Evolutionary conservation across 164 flowering plant genomes (phyloP).

Genomic region (Vitis labrusca): DNA sequence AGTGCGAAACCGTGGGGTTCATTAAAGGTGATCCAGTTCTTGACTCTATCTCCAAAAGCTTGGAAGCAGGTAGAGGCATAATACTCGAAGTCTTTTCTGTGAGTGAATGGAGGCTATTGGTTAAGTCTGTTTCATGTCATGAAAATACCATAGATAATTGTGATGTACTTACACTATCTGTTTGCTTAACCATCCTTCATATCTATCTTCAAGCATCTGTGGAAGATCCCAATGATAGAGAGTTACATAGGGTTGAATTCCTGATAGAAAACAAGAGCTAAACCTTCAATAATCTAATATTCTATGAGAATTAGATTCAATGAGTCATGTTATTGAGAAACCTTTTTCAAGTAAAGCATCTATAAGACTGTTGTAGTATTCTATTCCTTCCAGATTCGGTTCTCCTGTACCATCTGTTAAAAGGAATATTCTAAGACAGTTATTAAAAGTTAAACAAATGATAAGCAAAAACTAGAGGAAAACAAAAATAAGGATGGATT

Average conservation of each 20-base stretch:
- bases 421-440: neutral
- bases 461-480: neutral
- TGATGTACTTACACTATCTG: constrained; percentile 56
- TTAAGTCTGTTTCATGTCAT: neutral
- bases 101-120: constrained; percentile 4
- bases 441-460: neutral
- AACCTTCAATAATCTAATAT: neutral
- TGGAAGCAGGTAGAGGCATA: constrained; percentile 77
- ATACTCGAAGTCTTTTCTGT: constrained; percentile 71
- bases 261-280: constrained; percentile 33
- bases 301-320: neutral
- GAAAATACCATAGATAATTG: neutral
- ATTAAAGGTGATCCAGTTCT: constrained; percentile 91
- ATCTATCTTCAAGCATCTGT: constrained; percentile 77
- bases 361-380: constrained; percentile 76
- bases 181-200: constrained; percentile 70
- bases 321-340: constrained; percentile 12
- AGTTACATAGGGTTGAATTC: constrained; percentile 79
- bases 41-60: constrained; percentile 83
- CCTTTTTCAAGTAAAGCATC: constrained; percentile 80
- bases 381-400: constrained; percentile 67
- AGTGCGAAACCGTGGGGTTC: constrained; percentile 79
- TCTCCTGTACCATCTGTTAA: constrained; percentile 81
- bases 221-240: constrained; percentile 96
- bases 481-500: neutral